Percentiles rank a stretch among this genome's conserved stretches.
These are phyloP conservation scores for Russula brevipes DNA, from an alignment of 768 basidiomycete species.

Conservation along the genomic window DNA sequence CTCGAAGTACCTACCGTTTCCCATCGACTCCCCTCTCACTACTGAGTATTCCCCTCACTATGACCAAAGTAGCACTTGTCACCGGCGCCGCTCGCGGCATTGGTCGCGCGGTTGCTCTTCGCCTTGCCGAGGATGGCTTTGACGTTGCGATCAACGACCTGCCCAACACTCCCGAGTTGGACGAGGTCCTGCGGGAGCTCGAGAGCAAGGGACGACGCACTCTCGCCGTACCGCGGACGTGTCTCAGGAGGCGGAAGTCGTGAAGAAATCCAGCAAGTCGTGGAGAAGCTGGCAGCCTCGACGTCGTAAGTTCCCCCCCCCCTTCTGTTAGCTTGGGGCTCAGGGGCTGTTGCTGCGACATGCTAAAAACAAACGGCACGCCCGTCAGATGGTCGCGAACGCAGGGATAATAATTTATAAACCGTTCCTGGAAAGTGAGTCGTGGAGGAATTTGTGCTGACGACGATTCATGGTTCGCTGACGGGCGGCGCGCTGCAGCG, in stretches of 20 bases:
- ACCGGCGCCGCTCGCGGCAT: constrained; percentile 28
- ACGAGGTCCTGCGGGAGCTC: constrained; percentile 6
- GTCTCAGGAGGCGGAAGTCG: constrained; percentile 16
- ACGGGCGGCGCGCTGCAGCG: neutral
- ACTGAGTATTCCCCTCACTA: neutral
- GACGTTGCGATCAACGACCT: constrained; percentile 25
- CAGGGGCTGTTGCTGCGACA: too few relatives aligned
- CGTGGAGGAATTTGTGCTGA: too few relatives aligned
- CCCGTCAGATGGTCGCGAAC: constrained; percentile 24
- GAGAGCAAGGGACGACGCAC: constrained; percentile 14
- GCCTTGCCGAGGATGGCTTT: constrained; percentile 26
- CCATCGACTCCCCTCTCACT: neutral
- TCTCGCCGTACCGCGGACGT: constrained; percentile 15
- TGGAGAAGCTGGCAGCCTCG: constrained; percentile 14
- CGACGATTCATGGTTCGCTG: neutral
- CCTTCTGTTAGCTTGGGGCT: too few relatives aligned
- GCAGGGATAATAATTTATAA: constrained; percentile 5
- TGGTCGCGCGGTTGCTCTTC: constrained; percentile 26
- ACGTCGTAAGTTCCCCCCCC: constrained; percentile 10
- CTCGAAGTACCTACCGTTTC: neutral
- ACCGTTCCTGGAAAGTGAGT: neutral
- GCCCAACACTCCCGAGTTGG: neutral
- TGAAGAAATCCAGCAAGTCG: constrained; percentile 7
- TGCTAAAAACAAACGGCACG: neutral
- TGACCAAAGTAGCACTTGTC: constrained; percentile 25